Evolutionary conservation across 768 basidiomycete species (phyloP), one percentile per base, ranked within the genome.

Genomic region (Exsudoporus frostii): DNA sequence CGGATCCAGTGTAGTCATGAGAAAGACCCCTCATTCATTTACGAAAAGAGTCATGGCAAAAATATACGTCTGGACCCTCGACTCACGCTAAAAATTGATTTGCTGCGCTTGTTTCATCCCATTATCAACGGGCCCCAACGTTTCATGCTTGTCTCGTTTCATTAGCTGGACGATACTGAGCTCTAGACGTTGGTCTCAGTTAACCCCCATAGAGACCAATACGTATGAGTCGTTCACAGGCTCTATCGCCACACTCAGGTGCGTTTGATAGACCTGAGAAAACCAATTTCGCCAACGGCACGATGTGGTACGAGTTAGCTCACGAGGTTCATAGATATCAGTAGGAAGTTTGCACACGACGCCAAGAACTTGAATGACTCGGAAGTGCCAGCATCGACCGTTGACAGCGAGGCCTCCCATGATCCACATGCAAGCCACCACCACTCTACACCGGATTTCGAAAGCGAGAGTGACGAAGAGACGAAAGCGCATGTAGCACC

Each of bases 381-480:
- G 6, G 19, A 50, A 10, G 46, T 33, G 9, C 27, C 9, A 17
- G 6, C 42, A 1, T 51, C 51, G 5, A 55, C 33, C 1, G n/a
- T n/a, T n/a, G 33, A 33, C 22, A 32, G 30, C 33, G 25, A 20
- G 13, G 22, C 48, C 14, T 45, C 51, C 9, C 51, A 30, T 29
- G 37, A 49, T 27, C 39, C 46, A 11, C 29, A 22, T 19, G 13
- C 61, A 46, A 48, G 33, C 50, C 29, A 36, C 17, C 39, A 29
- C 36, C 48, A 33, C n/a, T n/a, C n/a, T 8, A 20, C 54, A 4
- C 55, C 48, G 2, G 42, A 54, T 17, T 32, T 47, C 51, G 50
- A 59, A 19, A 55, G 46, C 36, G 70, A 63, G 33, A 57, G 47
- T 5, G 54, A 46, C 9, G 56, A 55, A 30, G 59, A 55, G 27